Evolutionary conservation across 1,284 basidiomycete species (phyloP), one percentile per base, ranked within the genome.

Genomic region (Ganoderma meredithae): DNA sequence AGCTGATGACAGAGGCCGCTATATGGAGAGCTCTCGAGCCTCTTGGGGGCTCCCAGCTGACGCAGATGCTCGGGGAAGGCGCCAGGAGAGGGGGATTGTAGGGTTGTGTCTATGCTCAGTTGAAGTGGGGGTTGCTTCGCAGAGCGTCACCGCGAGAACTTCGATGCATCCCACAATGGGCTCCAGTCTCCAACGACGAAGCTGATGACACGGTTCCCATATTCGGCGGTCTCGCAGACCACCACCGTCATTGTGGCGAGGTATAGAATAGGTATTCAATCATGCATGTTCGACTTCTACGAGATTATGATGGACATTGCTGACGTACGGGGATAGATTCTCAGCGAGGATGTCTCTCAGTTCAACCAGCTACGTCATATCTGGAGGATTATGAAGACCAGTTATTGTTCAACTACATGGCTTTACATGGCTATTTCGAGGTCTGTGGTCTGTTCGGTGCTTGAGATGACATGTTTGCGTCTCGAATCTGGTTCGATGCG

Each of bases 21-120:
- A 52, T 52, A 52, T 52, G 47, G 22, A 22, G 55, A n/a, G 8
- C 55, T 12, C 33, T 58, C 7, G 33, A 58, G 8, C 39, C 27
- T 58, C 27, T 58, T 36, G 55, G 19, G 22, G 33, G 33, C 19
- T 3, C 7, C 19, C 55, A 58, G 27, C 36, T 36, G 55, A 58
- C 55, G 55, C 33, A 36, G 33, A 36, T 12, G 55, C 22, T 22
- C 43, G 19, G 19, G 6, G 15, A 36, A 58, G 17, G 19, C 33
- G 36, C 17, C 7, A n/a, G 31, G 36, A 31, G 36, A 39, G 36
- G 36, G 55, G 33, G 3, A 17, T 58, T 39, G 31, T 58, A 58
- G 55, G 55, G 55, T 58, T 58, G 19, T 58, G 55, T 58, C 33
- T n/a, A 9, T 39, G 36, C 19, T 36, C 33, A 58, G 33, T n/a